Percentiles rank a stretch among this genome's conserved stretches.
Conservation (phyloP, 345 rosid species). For the Anastatica hierochuntica region DNA sequence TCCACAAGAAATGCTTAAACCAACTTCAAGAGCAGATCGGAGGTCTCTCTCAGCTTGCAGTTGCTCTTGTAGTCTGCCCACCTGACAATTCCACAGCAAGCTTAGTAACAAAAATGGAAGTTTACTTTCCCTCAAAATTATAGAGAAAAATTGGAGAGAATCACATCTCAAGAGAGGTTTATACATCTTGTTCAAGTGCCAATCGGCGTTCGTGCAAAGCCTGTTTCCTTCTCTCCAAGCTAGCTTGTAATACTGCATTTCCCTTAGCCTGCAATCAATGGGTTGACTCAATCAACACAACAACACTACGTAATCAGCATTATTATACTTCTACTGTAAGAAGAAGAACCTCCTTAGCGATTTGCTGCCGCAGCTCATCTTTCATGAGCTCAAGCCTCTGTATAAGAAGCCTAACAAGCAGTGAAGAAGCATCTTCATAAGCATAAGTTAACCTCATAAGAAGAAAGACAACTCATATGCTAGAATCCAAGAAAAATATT, state of each 20-base stretch:
- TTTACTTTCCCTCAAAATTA: background rate
- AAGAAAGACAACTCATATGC: background rate
- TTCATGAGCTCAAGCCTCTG: slow-evolving; percentile 93
- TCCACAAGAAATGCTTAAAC: slow-evolving; percentile 94
- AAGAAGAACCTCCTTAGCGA: slow-evolving; percentile 77
- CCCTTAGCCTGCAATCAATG: slow-evolving; percentile 84
- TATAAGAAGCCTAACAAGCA: slow-evolving; percentile 67
- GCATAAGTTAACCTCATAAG: background rate
- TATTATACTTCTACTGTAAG: slow-evolving; percentile 12
- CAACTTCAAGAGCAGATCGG: slow-evolving; percentile 93
- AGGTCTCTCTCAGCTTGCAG: slow-evolving; percentile 97
- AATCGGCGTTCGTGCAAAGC: slow-evolving; percentile 97
- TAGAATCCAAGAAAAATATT: background rate
- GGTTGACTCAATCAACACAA: slow-evolving; percentile 18
- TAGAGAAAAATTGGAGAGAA: background rate
- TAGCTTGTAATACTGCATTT: slow-evolving; percentile 92
- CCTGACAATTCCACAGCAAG: slow-evolving; percentile 31
- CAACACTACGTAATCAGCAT: slow-evolving; percentile 2
- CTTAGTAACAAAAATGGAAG: background rate
- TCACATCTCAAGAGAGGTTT: slow-evolving; percentile 8
- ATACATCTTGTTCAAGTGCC: slow-evolving; percentile 99
- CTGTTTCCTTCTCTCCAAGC: slow-evolving; percentile 98
- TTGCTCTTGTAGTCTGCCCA: slow-evolving; percentile 92
- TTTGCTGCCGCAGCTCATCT: slow-evolving; percentile 89
- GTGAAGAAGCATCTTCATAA: slow-evolving; percentile 3